Evolutionary conservation across 2,329 filamentous ascomycete genomes (phyloP).

Genomic region (Didymella exigua): DNA sequence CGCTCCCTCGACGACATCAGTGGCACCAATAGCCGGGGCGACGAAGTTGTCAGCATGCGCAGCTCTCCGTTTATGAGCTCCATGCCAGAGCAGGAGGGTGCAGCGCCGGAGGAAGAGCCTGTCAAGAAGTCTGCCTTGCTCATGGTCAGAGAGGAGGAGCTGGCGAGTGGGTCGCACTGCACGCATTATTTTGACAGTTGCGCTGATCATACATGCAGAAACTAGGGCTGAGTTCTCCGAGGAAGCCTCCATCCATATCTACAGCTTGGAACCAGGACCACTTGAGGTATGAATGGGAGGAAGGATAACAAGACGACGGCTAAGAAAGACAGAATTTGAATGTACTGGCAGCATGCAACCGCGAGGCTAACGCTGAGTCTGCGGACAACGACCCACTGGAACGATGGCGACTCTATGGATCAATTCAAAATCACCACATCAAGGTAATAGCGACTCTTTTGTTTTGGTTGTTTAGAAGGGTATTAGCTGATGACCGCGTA

Average conservation of each 20-base stretch:
- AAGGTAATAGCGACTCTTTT: constrained; percentile 49
- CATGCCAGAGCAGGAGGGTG: constrained; percentile 56
- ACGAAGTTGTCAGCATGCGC: constrained; percentile 70
- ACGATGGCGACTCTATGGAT: constrained; percentile 68
- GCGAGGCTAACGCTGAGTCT: constrained; percentile 64
- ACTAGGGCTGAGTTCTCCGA: constrained; percentile 70
- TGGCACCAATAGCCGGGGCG: constrained; percentile 53
- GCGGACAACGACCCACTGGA: constrained; percentile 65
- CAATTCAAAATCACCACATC: constrained; percentile 74
- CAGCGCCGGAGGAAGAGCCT: constrained; percentile 48
- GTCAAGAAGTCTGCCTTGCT: constrained; percentile 65
- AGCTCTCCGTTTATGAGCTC: constrained; percentile 73
- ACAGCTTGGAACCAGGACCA: constrained; percentile 76
- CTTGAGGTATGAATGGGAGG: constrained; percentile 60
- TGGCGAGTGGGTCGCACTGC: constrained; percentile 62
- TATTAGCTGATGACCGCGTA: constrained; percentile 34
- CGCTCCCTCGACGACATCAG: constrained; percentile 45
- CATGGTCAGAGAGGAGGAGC: constrained; percentile 72
- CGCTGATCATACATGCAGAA: constrained; percentile 55
- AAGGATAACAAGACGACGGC: constrained; percentile 43
- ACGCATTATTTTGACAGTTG: neutral
- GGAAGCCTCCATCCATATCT: constrained; percentile 83
- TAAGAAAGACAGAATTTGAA: constrained; percentile 63
- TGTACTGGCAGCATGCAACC: constrained; percentile 71
- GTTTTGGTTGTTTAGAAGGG: neutral